These are phyloP conservation scores for Suillus hirtellus DNA, from an alignment of 768 basidiomycete genomes.

Conservation along the genomic window DNA sequence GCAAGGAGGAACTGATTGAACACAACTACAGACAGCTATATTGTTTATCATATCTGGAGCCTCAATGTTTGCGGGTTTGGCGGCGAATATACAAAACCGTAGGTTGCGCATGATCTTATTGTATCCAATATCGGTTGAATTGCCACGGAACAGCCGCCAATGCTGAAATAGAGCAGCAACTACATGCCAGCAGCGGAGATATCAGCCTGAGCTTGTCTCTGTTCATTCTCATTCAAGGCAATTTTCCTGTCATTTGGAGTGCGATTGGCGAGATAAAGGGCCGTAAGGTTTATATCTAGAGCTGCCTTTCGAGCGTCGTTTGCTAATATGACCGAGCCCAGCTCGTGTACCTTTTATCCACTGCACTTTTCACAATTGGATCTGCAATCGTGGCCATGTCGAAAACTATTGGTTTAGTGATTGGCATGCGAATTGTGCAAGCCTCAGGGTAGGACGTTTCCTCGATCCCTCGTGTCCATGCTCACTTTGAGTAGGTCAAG, in stretches of 20 bases:
- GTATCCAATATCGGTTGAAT: background rate
- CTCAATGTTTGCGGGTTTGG: conserved; percentile 26
- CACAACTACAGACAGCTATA: conserved; percentile 19
- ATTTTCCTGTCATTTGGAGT: conserved; percentile 66
- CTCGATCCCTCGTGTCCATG: background rate
- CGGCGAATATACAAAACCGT: conserved; percentile 31
- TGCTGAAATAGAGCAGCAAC: conserved; percentile 55
- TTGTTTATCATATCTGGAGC: conserved; percentile 29
- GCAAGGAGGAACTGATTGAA: background rate
- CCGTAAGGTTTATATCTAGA: conserved; percentile 49
- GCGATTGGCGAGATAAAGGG: conserved; percentile 79
- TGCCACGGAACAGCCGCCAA: conserved; percentile 60
- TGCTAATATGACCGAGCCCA: conserved; percentile 20
- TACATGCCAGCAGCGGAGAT: conserved; percentile 60
- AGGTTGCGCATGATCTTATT: conserved; percentile 5
- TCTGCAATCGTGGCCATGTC: conserved; percentile 61
- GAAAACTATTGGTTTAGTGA: conserved; percentile 53
- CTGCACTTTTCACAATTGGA: conserved; percentile 55
- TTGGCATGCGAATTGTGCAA: conserved; percentile 69
- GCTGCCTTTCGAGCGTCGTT: background rate
- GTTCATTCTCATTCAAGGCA: conserved; percentile 72
- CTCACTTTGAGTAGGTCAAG: conserved; percentile 45
- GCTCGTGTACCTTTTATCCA: conserved; percentile 58
- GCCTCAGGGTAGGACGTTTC: conserved; percentile 49
- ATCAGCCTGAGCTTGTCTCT: conserved; percentile 70